Conservation (phyloP, 2,329 filamentous ascomycete genomes). For the Scedosporium apiospermum region DNA sequence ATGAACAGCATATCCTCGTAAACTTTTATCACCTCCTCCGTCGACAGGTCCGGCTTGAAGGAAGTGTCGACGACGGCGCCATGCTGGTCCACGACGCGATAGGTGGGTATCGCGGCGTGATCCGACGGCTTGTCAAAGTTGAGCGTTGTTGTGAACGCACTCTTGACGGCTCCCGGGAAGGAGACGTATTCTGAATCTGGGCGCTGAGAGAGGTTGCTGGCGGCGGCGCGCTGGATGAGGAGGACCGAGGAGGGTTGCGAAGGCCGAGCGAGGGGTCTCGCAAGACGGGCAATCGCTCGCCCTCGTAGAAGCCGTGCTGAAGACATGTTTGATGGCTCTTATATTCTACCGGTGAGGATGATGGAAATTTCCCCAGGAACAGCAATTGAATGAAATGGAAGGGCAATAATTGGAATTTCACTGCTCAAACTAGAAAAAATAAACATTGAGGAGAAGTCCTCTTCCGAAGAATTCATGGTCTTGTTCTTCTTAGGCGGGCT, state of each 20-base stretch:
- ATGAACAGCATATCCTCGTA: conserved; percentile 59
- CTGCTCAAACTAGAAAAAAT: background rate
- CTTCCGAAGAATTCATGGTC: conserved; percentile 3
- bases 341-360: background rate
- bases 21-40: conserved; percentile 49
- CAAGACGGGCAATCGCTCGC: conserved; percentile 13
- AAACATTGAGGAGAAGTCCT: background rate
- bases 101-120: conserved; percentile 74
- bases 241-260: conserved; percentile 8
- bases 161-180: conserved; percentile 96
- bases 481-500: background rate
- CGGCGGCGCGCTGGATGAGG: conserved; percentile 24
- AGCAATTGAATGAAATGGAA: background rate
- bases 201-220: conserved; percentile 44
- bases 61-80: conserved; percentile 70
- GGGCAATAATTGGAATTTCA: background rate
- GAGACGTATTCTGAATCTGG: conserved; percentile 47
- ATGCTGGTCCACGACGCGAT: conserved; percentile 83
- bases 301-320: conserved; percentile 19
- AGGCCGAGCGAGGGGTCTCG: conserved; percentile 12
- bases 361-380: background rate
- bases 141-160: conserved; percentile 76
- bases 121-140: conserved; percentile 66
- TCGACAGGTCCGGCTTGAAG: conserved; percentile 58
- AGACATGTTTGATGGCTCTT: background rate